These are phyloP conservation scores for Daedalea quercina DNA, from an alignment of 768 basidiomycete genomes.

Conservation along the genomic window DNA sequence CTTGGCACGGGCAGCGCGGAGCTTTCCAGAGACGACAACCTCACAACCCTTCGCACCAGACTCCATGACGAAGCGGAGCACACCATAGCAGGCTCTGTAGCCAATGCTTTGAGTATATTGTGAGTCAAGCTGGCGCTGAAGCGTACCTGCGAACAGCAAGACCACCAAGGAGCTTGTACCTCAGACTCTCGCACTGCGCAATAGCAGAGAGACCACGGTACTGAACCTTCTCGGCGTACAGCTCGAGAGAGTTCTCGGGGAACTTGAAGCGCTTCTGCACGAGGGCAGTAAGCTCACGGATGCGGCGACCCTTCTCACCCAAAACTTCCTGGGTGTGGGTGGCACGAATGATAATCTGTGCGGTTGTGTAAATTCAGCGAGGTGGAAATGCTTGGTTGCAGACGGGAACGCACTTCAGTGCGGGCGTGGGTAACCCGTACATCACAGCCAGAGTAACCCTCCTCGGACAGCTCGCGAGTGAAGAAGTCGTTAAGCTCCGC, in stretches of 20 bases:
- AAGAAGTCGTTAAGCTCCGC: slow-evolving; percentile 99
- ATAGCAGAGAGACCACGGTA: slow-evolving; percentile 97
- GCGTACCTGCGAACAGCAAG: slow-evolving; percentile 92
- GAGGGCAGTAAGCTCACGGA: slow-evolving; percentile 95
- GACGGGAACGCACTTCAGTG: slow-evolving; percentile 63
- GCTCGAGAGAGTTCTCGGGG: slow-evolving; percentile 96
- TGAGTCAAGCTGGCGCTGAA: neutral
- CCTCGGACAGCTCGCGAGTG: slow-evolving; percentile 94
- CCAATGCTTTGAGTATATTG: neutral
- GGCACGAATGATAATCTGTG: slow-evolving; percentile 96
- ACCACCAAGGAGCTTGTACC: slow-evolving; percentile 99
- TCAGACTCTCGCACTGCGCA: slow-evolving; percentile 96
- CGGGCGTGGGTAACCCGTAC: slow-evolving; percentile 99
- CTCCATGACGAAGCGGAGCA: slow-evolving; percentile 99
- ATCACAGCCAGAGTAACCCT: slow-evolving; percentile 99
- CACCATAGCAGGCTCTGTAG: slow-evolving; percentile 93
- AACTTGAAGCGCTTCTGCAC: slow-evolving; percentile 99
- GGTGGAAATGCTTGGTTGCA: neutral
- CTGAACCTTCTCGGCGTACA: slow-evolving; percentile 99
- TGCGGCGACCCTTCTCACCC: slow-evolving; percentile 98
- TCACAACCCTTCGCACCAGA: slow-evolving; percentile 99
- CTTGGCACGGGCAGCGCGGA: slow-evolving; percentile 99
- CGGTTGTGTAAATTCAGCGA: neutral
- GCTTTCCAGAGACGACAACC: slow-evolving; percentile 98
- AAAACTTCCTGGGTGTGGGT: slow-evolving; percentile 99